Evolutionary conservation across 2,329 filamentous ascomycete genomes (phyloP).

Genomic region (Trichoderma sp.): DNA sequence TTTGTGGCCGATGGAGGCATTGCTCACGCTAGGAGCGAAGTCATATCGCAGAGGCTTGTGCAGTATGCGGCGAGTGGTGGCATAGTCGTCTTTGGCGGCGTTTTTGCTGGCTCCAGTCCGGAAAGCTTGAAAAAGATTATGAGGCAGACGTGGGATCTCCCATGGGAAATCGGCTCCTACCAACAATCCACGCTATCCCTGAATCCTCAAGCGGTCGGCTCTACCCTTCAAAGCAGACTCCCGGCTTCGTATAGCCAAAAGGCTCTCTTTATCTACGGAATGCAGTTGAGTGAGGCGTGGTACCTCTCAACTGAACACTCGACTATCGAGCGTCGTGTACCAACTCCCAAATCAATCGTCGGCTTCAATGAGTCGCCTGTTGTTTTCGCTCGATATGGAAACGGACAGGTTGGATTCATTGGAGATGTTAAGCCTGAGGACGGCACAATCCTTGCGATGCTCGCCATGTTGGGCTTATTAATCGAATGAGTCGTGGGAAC

Average conservation of each 20-base stretch:
- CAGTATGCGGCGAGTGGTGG: slow-evolving; percentile 13
- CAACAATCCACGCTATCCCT: slow-evolving; percentile 26
- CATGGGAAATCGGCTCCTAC: slow-evolving; percentile 26
- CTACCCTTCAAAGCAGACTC: slow-evolving; percentile 21
- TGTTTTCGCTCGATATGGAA: slow-evolving; percentile 28
- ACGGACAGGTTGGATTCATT: slow-evolving; percentile 32
- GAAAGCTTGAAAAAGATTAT: slow-evolving; percentile 1
- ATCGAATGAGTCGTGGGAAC: not conserved
- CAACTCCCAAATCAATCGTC: not conserved
- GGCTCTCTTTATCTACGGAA: slow-evolving; percentile 27
- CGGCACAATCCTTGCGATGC: slow-evolving; percentile 27
- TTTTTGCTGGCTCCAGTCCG: not conserved
- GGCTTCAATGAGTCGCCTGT: slow-evolving; percentile 25
- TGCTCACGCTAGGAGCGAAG: slow-evolving; percentile 1
- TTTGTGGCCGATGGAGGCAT: slow-evolving; percentile 16
- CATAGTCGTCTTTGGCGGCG: slow-evolving; percentile 15
- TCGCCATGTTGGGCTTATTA: slow-evolving; percentile 31
- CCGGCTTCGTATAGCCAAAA: slow-evolving; percentile 29
- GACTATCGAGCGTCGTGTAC: slow-evolving; percentile 8
- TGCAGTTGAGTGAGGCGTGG: slow-evolving; percentile 27
- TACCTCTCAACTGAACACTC: slow-evolving; percentile 24
- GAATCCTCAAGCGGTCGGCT: slow-evolving; percentile 23
- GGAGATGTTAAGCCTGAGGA: slow-evolving; percentile 31
- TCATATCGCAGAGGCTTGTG: slow-evolving; percentile 11
- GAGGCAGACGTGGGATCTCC: slow-evolving; percentile 22